A percentile compares a stretch with the other conserved stretches of the same genome.
phyloP scores from a whole-genome alignment of 495 filamentous ascomycete species.

The Baudoinia panamericana region DNA sequence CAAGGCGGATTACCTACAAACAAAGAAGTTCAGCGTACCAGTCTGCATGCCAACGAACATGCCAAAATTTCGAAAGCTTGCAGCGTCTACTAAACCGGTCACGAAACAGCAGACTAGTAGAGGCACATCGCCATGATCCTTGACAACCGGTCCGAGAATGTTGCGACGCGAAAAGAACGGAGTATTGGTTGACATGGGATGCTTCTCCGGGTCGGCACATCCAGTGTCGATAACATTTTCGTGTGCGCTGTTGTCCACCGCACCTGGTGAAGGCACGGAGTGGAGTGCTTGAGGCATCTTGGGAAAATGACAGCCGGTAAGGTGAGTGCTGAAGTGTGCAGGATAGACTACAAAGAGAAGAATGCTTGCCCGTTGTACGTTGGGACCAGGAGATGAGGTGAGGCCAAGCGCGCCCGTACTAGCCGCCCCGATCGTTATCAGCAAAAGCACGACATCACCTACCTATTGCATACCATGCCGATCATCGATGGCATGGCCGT shows the following conservation, averaged over 20 bases:
- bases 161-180: conserved; percentile 8
- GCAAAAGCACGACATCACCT: too few species aligned
- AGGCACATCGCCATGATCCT: conserved; percentile 18
- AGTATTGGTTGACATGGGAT: conserved; percentile 2
- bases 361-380: too few species aligned
- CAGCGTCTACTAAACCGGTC: conserved; percentile 22
- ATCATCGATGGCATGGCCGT: too few species aligned
- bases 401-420: too few species aligned
- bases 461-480: too few species aligned
- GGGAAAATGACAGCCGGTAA: not conserved
- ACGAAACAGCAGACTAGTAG: conserved; percentile 21
- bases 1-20: not conserved
- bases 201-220: conserved; percentile 4
- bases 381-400: too few species aligned
- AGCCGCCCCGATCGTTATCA: too few species aligned
- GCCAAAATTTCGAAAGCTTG: conserved; percentile 19
- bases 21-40: too few species aligned
- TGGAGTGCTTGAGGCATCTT: conserved; percentile 8
- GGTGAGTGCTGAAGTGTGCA: not conserved
- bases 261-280: conserved; percentile 5
- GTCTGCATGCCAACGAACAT: conserved; percentile 27
- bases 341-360: too few species aligned
- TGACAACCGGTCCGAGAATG: conserved; percentile 12
- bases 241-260: conserved; percentile 7
- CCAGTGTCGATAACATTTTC: conserved; percentile 4